Conservation (phyloP, 192 early-diverging fungal species). For the Linnemannia elongata region DNA sequence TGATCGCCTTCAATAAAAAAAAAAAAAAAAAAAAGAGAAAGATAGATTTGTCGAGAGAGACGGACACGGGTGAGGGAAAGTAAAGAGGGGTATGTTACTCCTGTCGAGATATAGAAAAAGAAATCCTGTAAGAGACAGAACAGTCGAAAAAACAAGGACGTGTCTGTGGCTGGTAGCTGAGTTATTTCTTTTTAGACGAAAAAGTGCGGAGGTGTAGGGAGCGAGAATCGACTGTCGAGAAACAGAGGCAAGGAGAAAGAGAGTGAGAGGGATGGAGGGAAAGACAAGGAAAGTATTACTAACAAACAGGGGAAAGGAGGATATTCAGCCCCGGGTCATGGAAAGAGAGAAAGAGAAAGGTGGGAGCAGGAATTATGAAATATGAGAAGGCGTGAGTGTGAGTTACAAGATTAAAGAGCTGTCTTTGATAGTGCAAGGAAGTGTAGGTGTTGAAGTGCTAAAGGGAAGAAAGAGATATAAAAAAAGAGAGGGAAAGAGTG, state of each 20-base stretch:
- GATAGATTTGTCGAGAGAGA: neutral
- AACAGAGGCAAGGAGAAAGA: neutral
- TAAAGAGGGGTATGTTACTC: neutral
- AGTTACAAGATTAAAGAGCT: neutral
- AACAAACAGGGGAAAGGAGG: neutral
- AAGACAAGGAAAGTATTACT: neutral
- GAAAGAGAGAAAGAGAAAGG: neutral
- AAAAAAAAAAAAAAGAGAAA: too few relatives aligned
- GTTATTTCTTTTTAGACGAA: neutral
- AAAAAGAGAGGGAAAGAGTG: neutral
- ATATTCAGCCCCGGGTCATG: neutral
- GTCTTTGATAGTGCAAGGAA: too few relatives aligned
- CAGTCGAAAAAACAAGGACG: neutral
- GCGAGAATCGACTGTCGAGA: conserved; percentile 7
- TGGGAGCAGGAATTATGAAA: neutral
- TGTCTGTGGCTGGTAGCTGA: neutral
- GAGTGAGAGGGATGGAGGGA: neutral
- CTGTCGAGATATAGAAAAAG: neutral
- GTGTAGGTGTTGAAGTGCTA: neutral
- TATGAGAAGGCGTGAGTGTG: neutral
- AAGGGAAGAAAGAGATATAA: neutral
- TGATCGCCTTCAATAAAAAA: too few relatives aligned
- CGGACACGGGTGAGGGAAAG: neutral
- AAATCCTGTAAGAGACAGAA: neutral
- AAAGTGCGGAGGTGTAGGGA: neutral